Evolutionary conservation across 2,329 filamentous ascomycete species (phyloP).

Genomic region (Domatiomyces catenatus): DNA sequence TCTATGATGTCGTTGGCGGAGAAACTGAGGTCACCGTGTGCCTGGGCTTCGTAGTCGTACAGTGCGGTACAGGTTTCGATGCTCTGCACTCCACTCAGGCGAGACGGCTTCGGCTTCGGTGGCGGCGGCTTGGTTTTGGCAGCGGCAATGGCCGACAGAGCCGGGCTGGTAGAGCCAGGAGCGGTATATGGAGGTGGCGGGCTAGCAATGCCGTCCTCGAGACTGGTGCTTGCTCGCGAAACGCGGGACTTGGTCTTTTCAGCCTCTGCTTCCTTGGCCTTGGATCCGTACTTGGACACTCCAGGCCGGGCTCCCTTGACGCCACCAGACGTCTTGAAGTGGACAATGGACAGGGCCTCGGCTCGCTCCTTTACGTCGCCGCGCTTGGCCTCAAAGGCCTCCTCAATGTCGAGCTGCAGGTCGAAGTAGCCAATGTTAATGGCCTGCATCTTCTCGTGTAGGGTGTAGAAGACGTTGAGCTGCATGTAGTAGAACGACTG

Average conservation of each 20-base stretch:
- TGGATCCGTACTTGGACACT: conserved; percentile 17
- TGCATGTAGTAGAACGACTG: conserved; percentile 99
- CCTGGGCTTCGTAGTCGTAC: conserved; percentile 93
- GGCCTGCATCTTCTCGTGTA: conserved; percentile 94
- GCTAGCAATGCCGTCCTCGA: conserved; percentile 35
- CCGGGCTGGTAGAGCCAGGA: conserved; percentile 25
- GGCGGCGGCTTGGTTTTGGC: conserved; percentile 51
- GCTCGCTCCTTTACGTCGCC: conserved; percentile 75
- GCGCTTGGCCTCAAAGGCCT: conserved; percentile 76
- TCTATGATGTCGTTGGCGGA: conserved; percentile 78
- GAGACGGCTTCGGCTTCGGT: conserved; percentile 67
- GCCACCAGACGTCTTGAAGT: conserved; percentile 78
- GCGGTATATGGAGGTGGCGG: conserved; percentile 59
- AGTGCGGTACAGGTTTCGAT: conserved; percentile 75
- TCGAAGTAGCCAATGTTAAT: conserved; percentile 98
- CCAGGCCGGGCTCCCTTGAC: conserved; percentile 19
- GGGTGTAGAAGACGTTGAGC: conserved; percentile 94
- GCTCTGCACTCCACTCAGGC: conserved; percentile 48
- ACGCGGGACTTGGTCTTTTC: conserved; percentile 20
- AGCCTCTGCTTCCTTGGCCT: conserved; percentile 19
- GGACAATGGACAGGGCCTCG: conserved; percentile 72
- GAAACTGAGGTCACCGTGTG: conserved; percentile 87
- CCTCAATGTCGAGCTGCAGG: conserved; percentile 75
- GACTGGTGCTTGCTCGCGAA: conserved; percentile 4
- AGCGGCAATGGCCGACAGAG: conserved; percentile 30